phyloP scores from a whole-genome alignment of 2,329 filamentous ascomycete species.

The Apiospora hydei region DNA sequence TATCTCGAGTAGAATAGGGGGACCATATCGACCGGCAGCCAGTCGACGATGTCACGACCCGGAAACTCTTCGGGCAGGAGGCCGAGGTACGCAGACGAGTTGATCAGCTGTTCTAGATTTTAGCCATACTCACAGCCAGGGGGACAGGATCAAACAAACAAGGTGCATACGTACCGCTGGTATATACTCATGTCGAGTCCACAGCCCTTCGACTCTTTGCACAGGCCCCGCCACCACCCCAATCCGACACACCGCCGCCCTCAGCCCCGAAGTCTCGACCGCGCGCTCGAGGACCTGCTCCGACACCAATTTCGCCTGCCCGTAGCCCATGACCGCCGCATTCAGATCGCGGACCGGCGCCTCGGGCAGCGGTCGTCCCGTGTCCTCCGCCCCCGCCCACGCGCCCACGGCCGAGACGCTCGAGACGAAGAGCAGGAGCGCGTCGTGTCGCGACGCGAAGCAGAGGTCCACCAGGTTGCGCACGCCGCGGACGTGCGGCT shows the following conservation, averaged over 20 bases:
- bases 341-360: constrained; percentile 43
- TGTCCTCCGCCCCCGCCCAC: constrained; percentile 38
- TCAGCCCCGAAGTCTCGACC: constrained; percentile 45
- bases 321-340: constrained; percentile 48
- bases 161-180: constrained; percentile 59
- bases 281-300: constrained; percentile 52
- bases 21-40: constrained; percentile 61
- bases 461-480: constrained; percentile 56
- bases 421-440: constrained; percentile 53
- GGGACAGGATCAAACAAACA: too few species aligned
- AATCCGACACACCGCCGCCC: constrained; percentile 50
- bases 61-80: constrained; percentile 56
- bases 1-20: constrained; percentile 56
- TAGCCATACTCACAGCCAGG: background rate
- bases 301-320: constrained; percentile 51
- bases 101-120: constrained; percentile 20
- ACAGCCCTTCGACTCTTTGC: constrained; percentile 50
- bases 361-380: constrained; percentile 46
- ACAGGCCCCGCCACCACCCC: constrained; percentile 55
- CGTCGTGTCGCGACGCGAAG: constrained; percentile 40
- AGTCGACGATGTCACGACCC: constrained; percentile 54
- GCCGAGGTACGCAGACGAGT: constrained; percentile 43
- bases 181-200: constrained; percentile 66
- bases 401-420: constrained; percentile 48
- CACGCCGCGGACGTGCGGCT: constrained; percentile 57